Percentiles rank a stretch among this genome's conserved stretches.
These are phyloP conservation scores for Cladosporium austrohemisphaericum DNA, from an alignment of 2,329 filamentous ascomycete species.

Conservation along the genomic window DNA sequence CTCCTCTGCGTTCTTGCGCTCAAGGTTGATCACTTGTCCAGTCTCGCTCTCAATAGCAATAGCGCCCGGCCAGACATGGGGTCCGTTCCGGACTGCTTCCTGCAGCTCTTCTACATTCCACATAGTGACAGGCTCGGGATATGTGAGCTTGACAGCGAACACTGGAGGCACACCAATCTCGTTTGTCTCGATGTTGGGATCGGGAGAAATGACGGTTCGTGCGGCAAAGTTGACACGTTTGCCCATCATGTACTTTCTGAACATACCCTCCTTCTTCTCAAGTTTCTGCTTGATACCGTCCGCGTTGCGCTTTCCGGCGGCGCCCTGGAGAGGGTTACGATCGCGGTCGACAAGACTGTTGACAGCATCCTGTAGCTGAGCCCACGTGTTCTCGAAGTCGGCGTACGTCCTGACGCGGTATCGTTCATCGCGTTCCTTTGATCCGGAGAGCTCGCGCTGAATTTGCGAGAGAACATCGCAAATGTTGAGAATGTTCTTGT, in stretches of 20 bases:
- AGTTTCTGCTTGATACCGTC: slow-evolving; percentile 97
- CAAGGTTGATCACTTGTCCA: slow-evolving; percentile 82
- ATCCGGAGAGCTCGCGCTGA: slow-evolving; percentile 61
- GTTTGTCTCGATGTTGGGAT: slow-evolving; percentile 98
- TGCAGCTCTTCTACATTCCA: slow-evolving; percentile 96
- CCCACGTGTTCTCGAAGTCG: slow-evolving; percentile 77
- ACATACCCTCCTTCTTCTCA: slow-evolving; percentile 97
- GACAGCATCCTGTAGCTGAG: slow-evolving; percentile 79
- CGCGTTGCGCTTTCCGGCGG: slow-evolving; percentile 72
- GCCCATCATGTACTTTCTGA: slow-evolving; percentile 99
- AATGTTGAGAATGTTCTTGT: slow-evolving; percentile 75
- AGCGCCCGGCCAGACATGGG: slow-evolving; percentile 90
- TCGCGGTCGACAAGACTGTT: slow-evolving; percentile 91
- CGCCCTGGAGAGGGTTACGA: slow-evolving; percentile 75
- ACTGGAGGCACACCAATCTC: slow-evolving; percentile 98
- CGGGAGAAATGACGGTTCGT: slow-evolving; percentile 94
- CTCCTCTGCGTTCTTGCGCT: slow-evolving; percentile 83
- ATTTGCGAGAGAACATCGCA: slow-evolving; percentile 72
- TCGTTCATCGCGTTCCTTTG: slow-evolving; percentile 41
- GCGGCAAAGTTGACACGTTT: slow-evolving; percentile 99
- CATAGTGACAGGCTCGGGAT: slow-evolving; percentile 93
- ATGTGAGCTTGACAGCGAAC: slow-evolving; percentile 92
- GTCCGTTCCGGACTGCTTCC: slow-evolving; percentile 91
- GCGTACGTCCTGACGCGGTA: slow-evolving; percentile 61
- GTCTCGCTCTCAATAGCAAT: slow-evolving; percentile 94